Percentiles rank a stretch among this genome's conserved stretches.
These are phyloP conservation scores for Sungouiella thailandica DNA, from an alignment of 805 yeast species.

Conservation along the genomic window DNA sequence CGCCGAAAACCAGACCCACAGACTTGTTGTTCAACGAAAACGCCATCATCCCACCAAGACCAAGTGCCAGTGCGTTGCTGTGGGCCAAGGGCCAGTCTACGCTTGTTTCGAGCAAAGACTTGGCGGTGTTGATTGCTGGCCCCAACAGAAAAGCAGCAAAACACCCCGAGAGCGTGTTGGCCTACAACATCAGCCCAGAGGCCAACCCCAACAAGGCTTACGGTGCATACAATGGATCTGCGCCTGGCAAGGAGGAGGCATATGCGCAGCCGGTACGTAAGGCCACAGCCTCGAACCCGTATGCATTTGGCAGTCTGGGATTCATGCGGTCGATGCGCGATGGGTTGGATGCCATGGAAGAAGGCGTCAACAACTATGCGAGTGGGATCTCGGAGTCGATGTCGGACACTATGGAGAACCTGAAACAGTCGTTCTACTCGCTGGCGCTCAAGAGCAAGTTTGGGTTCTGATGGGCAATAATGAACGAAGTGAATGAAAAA, in stretches of 20 bases:
- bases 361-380: constrained; percentile 53
- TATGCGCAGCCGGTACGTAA: constrained; percentile 48
- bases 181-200: constrained; percentile 40
- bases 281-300: constrained; percentile 14
- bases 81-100: constrained; percentile 78
- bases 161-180: constrained; percentile 55
- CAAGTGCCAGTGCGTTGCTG: constrained; percentile 70
- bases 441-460: constrained; percentile 50
- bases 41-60: constrained; percentile 69
- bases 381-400: constrained; percentile 48
- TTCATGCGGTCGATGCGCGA: constrained; percentile 44
- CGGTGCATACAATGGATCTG: constrained; percentile 17
- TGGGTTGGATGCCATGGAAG: constrained; percentile 51
- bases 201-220: constrained; percentile 34
- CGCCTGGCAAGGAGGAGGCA: constrained; percentile 8
- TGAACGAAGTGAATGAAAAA: too few relatives aligned
- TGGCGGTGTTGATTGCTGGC: constrained; percentile 69
- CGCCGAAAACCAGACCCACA: constrained; percentile 20
- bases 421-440: constrained; percentile 45
- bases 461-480: constrained; percentile 50
- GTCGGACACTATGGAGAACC: constrained; percentile 46
- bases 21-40: constrained; percentile 70
- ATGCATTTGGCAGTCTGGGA: constrained; percentile 36
- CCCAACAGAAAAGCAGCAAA: constrained; percentile 60
- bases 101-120: constrained; percentile 54